Evolutionary conservation across 2,329 filamentous ascomycete genomes (phyloP).

Genomic region (Colletotrichum endophyticum): DNA sequence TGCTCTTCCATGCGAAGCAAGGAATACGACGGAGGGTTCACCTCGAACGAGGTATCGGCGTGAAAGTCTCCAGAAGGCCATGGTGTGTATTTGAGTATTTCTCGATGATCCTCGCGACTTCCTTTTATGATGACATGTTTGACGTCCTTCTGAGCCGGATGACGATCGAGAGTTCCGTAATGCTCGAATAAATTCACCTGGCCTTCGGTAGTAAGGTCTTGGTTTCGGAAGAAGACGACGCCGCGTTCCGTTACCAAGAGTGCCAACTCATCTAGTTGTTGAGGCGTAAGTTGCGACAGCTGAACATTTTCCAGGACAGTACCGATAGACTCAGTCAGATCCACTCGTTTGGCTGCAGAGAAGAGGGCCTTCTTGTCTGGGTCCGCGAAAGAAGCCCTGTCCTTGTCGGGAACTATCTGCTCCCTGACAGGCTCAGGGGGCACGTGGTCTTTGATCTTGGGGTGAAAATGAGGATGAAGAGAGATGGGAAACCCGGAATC

Average conservation of each 20-base stretch:
- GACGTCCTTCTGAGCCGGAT: constrained; percentile 49
- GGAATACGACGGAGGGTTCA: constrained; percentile 56
- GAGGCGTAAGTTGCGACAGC: constrained; percentile 45
- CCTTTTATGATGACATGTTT: constrained; percentile 49
- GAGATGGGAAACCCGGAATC: constrained; percentile 52
- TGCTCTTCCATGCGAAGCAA: constrained; percentile 56
- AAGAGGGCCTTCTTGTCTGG: constrained; percentile 48
- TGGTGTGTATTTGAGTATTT: constrained; percentile 49
- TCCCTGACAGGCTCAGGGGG: constrained; percentile 43
- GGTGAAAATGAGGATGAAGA: constrained; percentile 51
- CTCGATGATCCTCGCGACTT: constrained; percentile 49
- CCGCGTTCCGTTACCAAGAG: constrained; percentile 50
- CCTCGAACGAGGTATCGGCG: constrained; percentile 55
- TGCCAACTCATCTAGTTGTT: constrained; percentile 56
- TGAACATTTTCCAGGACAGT: constrained; percentile 44
- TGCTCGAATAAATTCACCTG: constrained; percentile 51
- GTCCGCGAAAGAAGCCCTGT: constrained; percentile 47
- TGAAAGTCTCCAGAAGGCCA: constrained; percentile 53
- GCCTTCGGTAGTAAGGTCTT: constrained; percentile 47
- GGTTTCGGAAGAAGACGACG: constrained; percentile 52
- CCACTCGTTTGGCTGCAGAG: constrained; percentile 38
- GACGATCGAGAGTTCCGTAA: constrained; percentile 52
- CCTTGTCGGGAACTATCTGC: constrained; percentile 31
- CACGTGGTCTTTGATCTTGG: constrained; percentile 44
- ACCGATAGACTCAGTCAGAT: constrained; percentile 49